phyloP scores from a whole-genome alignment of 805 yeast species.

The Starmera dryadoides region DNA sequence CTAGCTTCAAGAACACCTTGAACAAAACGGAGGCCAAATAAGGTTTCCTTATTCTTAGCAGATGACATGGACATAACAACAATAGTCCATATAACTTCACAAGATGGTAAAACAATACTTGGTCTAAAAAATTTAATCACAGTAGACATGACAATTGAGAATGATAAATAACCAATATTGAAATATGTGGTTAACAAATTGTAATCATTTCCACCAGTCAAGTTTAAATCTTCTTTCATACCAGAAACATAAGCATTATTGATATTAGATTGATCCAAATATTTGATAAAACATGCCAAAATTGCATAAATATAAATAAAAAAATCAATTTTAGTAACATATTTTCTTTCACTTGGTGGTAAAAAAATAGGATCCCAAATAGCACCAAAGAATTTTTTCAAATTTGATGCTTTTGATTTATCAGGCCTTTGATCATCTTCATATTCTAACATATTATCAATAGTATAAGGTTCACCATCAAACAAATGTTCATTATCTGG shows the following conservation, averaged over 20 bases:
- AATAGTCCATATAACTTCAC: slow-evolving; percentile 8
- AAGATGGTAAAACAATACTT: slow-evolving; percentile 4
- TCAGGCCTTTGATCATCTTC: slow-evolving; percentile 2
- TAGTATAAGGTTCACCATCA: slow-evolving; percentile 5
- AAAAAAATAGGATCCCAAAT: slow-evolving; percentile 8
- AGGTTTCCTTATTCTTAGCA: slow-evolving; percentile 1
- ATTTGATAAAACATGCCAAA: slow-evolving; percentile 32
- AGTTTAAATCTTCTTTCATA: slow-evolving; percentile 45
- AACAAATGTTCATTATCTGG: slow-evolving; percentile 2
- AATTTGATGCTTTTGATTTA: slow-evolving; percentile 2
- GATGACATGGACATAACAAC: slow-evolving; percentile 5
- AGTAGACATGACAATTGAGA: slow-evolving; percentile 1
- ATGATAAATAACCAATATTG: slow-evolving; percentile 3
- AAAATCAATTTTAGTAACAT: slow-evolving; percentile 5
- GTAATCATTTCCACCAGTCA: slow-evolving; percentile 50
- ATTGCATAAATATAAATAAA: slow-evolving; percentile 8
- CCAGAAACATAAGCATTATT: slow-evolving; percentile 64
- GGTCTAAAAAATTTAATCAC: slow-evolving; percentile 3
- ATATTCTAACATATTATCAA: slow-evolving; percentile 3
- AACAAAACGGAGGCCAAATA: slow-evolving; percentile 5
- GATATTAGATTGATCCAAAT: slow-evolving; percentile 50
- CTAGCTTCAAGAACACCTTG: slow-evolving; percentile 9
- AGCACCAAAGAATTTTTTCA: slow-evolving; percentile 5
- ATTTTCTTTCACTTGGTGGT: slow-evolving; percentile 3
- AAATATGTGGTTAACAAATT: slow-evolving; percentile 11